Evolutionary conservation across 2,329 filamentous ascomycete genomes (phyloP), one percentile per base, ranked within the genome.

Genomic region (Cladophialophora carrionii): DNA sequence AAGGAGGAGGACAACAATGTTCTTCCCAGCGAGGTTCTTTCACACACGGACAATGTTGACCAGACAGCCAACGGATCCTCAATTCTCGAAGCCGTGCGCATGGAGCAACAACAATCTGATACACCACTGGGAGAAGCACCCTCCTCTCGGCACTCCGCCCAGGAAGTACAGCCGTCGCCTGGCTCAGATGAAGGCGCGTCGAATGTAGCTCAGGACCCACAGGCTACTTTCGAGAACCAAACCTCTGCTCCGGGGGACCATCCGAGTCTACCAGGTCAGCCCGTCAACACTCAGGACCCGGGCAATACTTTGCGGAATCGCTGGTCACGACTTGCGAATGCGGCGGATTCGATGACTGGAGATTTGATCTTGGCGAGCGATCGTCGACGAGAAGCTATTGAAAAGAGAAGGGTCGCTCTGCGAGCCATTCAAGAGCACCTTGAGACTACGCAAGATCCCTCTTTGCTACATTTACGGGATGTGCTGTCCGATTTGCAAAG

Each of bases 251-350:
- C 37, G 17, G 37, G 4, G 17, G 37, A 43, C 37, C 37, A 8
- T 43, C 14, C 17, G 37, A 43, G 37, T n/a, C 1, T 14, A 8
- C 17, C 37, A 43, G 17, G n/a, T 43, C 14, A 43, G 37, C 17
- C 17, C 17, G 37, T 43, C 37, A 43, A 43, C 37, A 8, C 5
- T 17, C 37, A 43, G 3, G 37, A 43, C 5, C 17, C 2, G 26
- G 55, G 12, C 37, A 41, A 8, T 60, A 48, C 8, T 49, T 59
- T 55, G 54, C 57, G 22, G n/a, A 9, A n/a, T 17, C 31, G 26
- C 26, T 64, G 31, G 55, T 60, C 24, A 49, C 55, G n/a, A 37
- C 62, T 17, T 8, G 34, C 17, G 34, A 51, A 49, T 8, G 54
- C 31, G 32, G 37, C 37, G n/a, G 37, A 43, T 43, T n/a, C 37